These are phyloP conservation scores for Phytophthora fragariae DNA, from an alignment of 352 stramenopile species.

Conservation along the genomic window DNA sequence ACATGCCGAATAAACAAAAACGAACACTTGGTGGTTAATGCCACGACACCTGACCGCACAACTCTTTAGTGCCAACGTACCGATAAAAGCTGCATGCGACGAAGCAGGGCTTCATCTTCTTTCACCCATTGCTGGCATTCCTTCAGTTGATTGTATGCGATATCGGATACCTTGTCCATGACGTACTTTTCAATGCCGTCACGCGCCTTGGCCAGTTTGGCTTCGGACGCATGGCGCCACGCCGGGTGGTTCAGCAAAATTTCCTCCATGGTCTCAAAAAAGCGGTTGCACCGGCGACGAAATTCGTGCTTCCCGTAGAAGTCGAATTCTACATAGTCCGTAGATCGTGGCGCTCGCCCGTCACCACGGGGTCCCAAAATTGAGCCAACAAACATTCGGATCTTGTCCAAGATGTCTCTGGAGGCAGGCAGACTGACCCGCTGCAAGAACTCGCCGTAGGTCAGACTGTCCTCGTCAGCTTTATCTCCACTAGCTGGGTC, in stretches of 20 bases:
- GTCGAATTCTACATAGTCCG: conserved; percentile 82
- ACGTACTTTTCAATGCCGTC: conserved; percentile 93
- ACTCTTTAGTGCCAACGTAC: conserved; percentile 37
- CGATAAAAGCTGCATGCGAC: conserved; percentile 85
- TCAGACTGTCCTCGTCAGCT: conserved; percentile 56
- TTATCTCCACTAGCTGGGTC: conserved; percentile 38
- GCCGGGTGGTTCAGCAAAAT: conserved; percentile 58
- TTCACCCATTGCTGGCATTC: conserved; percentile 72
- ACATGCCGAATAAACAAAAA: not conserved
- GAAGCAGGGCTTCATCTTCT: conserved; percentile 77
- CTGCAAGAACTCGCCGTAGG: conserved; percentile 83
- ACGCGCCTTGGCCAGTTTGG: conserved; percentile 66
- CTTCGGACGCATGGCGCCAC: conserved; percentile 74
- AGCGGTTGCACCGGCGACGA: conserved; percentile 64
- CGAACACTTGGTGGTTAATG: not conserved
- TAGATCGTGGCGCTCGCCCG: conserved; percentile 65
- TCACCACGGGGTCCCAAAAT: conserved; percentile 82
- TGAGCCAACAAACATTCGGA: conserved; percentile 80
- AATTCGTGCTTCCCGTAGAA: conserved; percentile 85
- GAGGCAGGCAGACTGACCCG: conserved; percentile 75
- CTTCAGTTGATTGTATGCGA: conserved; percentile 78
- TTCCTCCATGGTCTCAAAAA: conserved; percentile 81
- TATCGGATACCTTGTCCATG: conserved; percentile 89
- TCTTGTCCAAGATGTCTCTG: conserved; percentile 74
- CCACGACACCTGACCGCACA: not conserved